These are phyloP conservation scores for Nyssa sinensis DNA, from an alignment of 148 eudicot genomes.

Conservation along the genomic window DNA sequence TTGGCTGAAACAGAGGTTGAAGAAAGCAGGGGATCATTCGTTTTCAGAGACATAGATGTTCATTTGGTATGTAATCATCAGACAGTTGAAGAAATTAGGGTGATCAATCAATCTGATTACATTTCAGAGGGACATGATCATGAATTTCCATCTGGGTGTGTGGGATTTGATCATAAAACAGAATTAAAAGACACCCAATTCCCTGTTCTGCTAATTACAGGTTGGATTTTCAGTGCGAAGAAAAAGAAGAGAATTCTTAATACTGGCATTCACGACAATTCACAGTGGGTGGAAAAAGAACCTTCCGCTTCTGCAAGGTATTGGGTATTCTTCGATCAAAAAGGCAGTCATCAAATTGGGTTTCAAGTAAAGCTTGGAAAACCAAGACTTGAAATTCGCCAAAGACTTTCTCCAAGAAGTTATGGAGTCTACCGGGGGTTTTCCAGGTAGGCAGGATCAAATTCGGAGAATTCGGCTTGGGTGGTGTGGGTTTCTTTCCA, in stretches of 20 bases:
- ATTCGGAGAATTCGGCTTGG: slow-evolving; percentile 34
- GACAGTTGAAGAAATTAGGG: slow-evolving; percentile 62
- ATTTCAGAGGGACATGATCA: slow-evolving; percentile 21
- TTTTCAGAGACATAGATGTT: slow-evolving; percentile 50
- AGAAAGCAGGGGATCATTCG: slow-evolving; percentile 97
- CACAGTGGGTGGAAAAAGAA: slow-evolving; percentile 21
- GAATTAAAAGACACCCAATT: slow-evolving; percentile 20
- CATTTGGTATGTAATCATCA: slow-evolving; percentile 71
- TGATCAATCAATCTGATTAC: slow-evolving; percentile 33
- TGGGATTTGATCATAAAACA: slow-evolving; percentile 22
- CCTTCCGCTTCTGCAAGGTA: slow-evolving; percentile 47
- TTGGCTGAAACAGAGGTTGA: slow-evolving; percentile 77
- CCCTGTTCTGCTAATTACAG: slow-evolving; percentile 59
- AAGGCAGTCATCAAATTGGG: slow-evolving; percentile 61
- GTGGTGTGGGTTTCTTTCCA: slow-evolving; percentile 26
- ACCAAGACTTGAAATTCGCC: slow-evolving; percentile 34
- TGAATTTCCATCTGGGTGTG: slow-evolving; percentile 33
- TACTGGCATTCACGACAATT: slow-evolving; percentile 16
- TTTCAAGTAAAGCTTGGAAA: slow-evolving; percentile 71
- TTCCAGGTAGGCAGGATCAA: slow-evolving; percentile 21
- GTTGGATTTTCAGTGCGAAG: slow-evolving; percentile 48
- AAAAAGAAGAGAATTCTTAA: slow-evolving; percentile 24
- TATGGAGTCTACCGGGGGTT: slow-evolving; percentile 22
- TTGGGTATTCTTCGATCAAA: slow-evolving; percentile 74
- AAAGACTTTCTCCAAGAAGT: slow-evolving; percentile 29